Conservation (phyloP, 805 yeast genomes). For the Candida dendrica region DNA sequence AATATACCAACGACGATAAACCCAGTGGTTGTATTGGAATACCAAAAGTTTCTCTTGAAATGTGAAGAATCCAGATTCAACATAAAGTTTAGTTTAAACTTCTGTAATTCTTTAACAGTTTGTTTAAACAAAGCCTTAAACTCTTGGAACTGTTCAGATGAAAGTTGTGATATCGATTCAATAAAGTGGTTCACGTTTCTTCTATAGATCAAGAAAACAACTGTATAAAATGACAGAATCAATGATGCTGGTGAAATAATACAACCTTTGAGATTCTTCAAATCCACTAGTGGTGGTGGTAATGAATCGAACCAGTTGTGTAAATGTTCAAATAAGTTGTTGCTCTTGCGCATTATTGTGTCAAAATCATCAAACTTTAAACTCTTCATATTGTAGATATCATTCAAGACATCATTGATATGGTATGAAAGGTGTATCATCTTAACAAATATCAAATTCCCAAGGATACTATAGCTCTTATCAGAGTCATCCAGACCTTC, state of each 20-base stretch:
- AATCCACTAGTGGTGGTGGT: slow-evolving; percentile 11
- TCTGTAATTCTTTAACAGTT: slow-evolving; percentile 7
- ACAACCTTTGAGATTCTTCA: slow-evolving; percentile 3
- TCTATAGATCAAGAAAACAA: slow-evolving; percentile 17
- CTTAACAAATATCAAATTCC: slow-evolving; percentile 19
- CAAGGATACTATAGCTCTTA: slow-evolving; percentile 5
- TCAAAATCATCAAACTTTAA: slow-evolving; percentile 18
- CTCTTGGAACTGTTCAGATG: neutral
- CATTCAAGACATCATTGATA: slow-evolving; percentile 15
- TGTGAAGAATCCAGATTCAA: slow-evolving; percentile 9
- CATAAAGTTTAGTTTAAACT: slow-evolving; percentile 14
- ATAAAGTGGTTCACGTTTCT: slow-evolving; percentile 16
- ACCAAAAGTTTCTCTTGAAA: slow-evolving; percentile 14
- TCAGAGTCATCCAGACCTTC: slow-evolving; percentile 1
- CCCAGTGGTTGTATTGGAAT: slow-evolving; percentile 8
- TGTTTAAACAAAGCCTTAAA: slow-evolving; percentile 12
- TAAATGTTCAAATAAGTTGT: slow-evolving; percentile 9
- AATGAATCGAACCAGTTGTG: slow-evolving; percentile 17
- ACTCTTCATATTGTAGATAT: slow-evolving; percentile 18
- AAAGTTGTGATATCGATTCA: slow-evolving; percentile 8
- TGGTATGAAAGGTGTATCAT: slow-evolving; percentile 18
- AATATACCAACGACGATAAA: slow-evolving; percentile 18
- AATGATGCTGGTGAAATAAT: slow-evolving; percentile 16
- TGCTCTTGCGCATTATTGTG: slow-evolving; percentile 9
- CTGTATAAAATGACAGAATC: slow-evolving; percentile 15